Conservation (phyloP, 2,329 filamentous ascomycete genomes). For the Apiospora phragmitis region DNA sequence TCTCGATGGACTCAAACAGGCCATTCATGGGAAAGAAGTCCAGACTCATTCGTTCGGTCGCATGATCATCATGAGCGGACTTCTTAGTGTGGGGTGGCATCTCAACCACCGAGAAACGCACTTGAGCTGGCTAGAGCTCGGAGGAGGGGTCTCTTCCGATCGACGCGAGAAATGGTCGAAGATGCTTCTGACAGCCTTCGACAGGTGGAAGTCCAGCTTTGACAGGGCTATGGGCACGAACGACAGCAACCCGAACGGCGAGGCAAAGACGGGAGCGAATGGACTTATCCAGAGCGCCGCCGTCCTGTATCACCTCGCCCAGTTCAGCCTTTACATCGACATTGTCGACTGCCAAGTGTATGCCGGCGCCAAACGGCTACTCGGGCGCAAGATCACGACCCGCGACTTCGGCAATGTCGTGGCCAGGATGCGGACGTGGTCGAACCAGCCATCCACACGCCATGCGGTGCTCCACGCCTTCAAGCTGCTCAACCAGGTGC, state of each 20-base stretch:
- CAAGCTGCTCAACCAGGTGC: conserved; percentile 74
- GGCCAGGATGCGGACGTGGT: conserved; percentile 78
- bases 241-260: conserved; percentile 37
- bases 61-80: conserved; percentile 85
- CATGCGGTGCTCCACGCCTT: conserved; percentile 85
- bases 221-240: conserved; percentile 62
- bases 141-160: conserved; percentile 57
- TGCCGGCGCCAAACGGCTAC: conserved; percentile 73
- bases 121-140: conserved; percentile 73
- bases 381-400: conserved; percentile 76
- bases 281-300: conserved; percentile 76
- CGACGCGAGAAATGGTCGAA: conserved; percentile 75
- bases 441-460: conserved; percentile 69
- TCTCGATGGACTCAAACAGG: conserved; percentile 80
- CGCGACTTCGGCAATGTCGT: conserved; percentile 74
- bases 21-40: conserved; percentile 77
- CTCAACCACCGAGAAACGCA: conserved; percentile 85
- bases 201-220: conserved; percentile 84
- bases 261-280: conserved; percentile 54
- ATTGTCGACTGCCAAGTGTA: conserved; percentile 90
- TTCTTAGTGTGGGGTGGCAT: conserved; percentile 91
- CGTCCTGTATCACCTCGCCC: conserved; percentile 81
- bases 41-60: conserved; percentile 85
- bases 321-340: conserved; percentile 87
- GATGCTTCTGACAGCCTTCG: conserved; percentile 75